phyloP scores from a whole-genome alignment of 345 rosid genomes.

The Rubroshorea leprosula region DNA sequence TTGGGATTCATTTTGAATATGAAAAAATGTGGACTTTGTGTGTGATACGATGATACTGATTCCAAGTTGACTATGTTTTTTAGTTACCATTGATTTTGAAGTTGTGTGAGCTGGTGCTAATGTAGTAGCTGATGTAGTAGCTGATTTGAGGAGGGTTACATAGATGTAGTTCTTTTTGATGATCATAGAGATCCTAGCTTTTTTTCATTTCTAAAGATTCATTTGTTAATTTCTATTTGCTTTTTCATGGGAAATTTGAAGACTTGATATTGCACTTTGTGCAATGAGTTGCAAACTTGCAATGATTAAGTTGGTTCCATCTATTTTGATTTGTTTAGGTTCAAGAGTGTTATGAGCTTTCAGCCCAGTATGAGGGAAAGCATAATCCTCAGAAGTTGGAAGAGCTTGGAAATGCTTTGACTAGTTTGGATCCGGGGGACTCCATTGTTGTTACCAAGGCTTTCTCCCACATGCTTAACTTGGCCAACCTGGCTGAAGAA shows the following conservation, averaged over 20 bases:
- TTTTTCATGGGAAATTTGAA: too few relatives aligned
- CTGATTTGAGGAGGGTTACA: too few relatives aligned
- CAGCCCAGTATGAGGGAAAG: constrained; percentile 92
- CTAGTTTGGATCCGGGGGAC: constrained; percentile 94
- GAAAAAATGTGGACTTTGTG: not conserved
- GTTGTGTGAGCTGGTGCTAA: too few relatives aligned
- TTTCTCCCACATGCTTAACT: constrained; percentile 93
- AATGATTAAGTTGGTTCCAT: not conserved
- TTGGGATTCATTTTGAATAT: too few relatives aligned
- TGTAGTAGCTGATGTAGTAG: too few relatives aligned
- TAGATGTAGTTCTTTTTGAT: not conserved
- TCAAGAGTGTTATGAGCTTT: constrained; percentile 91
- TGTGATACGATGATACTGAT: not conserved
- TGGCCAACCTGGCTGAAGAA: constrained; percentile 98
- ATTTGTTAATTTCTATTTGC: not conserved
- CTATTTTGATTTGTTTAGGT: constrained; percentile 38
- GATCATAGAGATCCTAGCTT: not conserved
- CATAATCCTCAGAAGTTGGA: constrained; percentile 68
- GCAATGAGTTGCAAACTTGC: too few relatives aligned
- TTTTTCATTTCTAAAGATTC: not conserved
- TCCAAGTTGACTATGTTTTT: too few relatives aligned
- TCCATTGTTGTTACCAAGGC: constrained; percentile 88
- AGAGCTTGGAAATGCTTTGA: constrained; percentile 79
- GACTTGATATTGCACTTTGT: too few relatives aligned
- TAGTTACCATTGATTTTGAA: too few relatives aligned